Conservation (phyloP, 306 rosid species). For the Mimosa bimucronata region DNA sequence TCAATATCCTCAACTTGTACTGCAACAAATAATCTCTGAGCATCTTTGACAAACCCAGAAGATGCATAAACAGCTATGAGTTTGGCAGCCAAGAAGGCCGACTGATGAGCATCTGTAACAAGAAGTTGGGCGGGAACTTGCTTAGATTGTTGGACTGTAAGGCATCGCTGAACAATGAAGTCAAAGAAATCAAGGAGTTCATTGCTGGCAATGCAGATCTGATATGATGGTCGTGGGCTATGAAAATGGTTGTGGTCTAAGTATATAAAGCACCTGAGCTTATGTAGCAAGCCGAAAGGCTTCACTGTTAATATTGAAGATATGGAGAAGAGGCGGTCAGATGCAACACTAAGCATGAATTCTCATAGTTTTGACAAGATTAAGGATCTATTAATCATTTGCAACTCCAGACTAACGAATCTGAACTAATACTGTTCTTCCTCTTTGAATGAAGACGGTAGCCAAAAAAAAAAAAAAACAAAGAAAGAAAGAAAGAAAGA, state of each 20-base stretch:
- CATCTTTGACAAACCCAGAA: conserved; percentile 48
- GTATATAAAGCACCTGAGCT: conserved; percentile 31
- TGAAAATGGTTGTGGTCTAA: not conserved
- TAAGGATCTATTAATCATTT: not conserved
- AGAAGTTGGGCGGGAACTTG: conserved; percentile 63
- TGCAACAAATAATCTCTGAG: conserved; percentile 54
- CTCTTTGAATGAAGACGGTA: not conserved
- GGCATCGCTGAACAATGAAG: conserved; percentile 47
- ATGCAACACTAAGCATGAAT: conserved; percentile 57
- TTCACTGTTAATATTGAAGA: conserved; percentile 15
- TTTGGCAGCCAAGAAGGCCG: conserved; percentile 63
- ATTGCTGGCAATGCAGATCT: conserved; percentile 6
- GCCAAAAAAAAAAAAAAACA: not conserved
- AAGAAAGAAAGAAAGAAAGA: no score
- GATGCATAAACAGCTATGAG: conserved; percentile 59
- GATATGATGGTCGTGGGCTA: conserved; percentile 9
- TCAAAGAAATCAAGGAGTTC: conserved; percentile 55
- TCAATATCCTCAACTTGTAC: conserved; percentile 41
- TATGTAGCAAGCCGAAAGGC: conserved; percentile 10
- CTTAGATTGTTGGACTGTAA: conserved; percentile 48
- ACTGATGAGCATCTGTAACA: conserved; percentile 37
- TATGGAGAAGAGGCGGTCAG: conserved; percentile 31
- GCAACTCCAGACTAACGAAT: not conserved
- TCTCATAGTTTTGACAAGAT: not conserved
- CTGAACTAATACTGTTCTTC: not conserved